Percentiles rank a stretch among this genome's conserved stretches.
Conservation (phyloP, 1,284 basidiomycete species). For the Tilletia indica region DNA sequence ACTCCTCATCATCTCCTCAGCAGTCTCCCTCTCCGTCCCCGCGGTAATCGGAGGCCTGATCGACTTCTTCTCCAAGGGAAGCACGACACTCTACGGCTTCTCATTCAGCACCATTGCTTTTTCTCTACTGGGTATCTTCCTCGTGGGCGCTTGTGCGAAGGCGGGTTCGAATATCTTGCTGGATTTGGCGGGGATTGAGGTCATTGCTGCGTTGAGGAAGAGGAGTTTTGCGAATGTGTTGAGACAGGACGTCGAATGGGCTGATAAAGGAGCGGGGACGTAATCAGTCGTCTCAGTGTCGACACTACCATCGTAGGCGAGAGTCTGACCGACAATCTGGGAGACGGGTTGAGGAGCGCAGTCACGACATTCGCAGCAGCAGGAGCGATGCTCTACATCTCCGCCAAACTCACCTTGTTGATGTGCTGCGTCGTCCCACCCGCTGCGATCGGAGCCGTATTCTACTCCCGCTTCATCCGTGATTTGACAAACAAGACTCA, state of each 20-base stretch:
- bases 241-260: constrained; percentile 73
- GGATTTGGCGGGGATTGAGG: constrained; percentile 76
- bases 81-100: constrained; percentile 57
- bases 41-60: constrained; percentile 54
- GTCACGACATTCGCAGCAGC: constrained; percentile 62
- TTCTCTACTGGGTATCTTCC: constrained; percentile 75
- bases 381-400: constrained; percentile 93
- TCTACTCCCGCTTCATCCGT: constrained; percentile 92
- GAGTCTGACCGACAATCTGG: constrained; percentile 63
- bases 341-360: constrained; percentile 46
- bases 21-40: constrained; percentile 68
- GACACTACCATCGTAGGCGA: constrained; percentile 95
- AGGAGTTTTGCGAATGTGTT: constrained; percentile 77
- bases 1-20: constrained; percentile 56
- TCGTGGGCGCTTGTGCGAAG: constrained; percentile 81
- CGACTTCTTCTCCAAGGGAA: constrained; percentile 50
- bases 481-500: constrained; percentile 87
- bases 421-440: constrained; percentile 92
- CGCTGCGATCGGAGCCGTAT: constrained; percentile 89
- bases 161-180: constrained; percentile 86
- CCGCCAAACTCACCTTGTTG: constrained; percentile 79
- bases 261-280: constrained; percentile 88
- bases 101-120: constrained; percentile 77
- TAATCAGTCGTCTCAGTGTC: constrained; percentile 83
- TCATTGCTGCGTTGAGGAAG: constrained; percentile 83